Base-by-base conservation (phyloP, 345 rosid genomes). In the Durio zibethinus region DNA sequence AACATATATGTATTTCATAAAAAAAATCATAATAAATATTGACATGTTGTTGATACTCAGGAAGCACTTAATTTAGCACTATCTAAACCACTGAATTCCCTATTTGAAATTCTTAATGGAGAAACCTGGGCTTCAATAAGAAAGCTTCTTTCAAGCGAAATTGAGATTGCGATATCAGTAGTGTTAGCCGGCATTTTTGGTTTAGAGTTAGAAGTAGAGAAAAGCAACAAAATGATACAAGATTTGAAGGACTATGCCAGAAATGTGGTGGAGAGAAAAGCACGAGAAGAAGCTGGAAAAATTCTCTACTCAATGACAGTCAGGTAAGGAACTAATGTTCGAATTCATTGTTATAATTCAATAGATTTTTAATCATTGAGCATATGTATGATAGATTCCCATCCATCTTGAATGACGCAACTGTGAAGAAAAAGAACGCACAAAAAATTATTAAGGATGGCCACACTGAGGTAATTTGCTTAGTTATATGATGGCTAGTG, bases 231-330 rank as follows among this genome's bases (percentile, higher is more conserved):
- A 67, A 82, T 83, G 87, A 83, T 85, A 81, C 83, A 83, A 79
- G 85, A 85, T 66, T 76, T 91, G 65, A 82, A 84, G 77, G 79
- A 86, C 43, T 80, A 75, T 83, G 87, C 91, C 56, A 84, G 84
- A 79, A 82, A 84, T 77, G 33, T 91, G 56, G 92, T 89, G 72
- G 89, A 83, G 87, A 89, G 82, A 73, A 91, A 87, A 52, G 89
- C 93, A 38, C 89, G 85, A 83, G 91, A 91, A 83, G 90, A 86
- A 72, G 92, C 92, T 72, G 88, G 84, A 53, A 87, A 88, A 78
- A 84, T 89, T 84, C 77, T 89, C 69, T 85, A 86, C 64, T 83
- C 80, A 83, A 91, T 91, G 93, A 88, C 86, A 84, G 91, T 84
- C 78, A 85, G 90, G 96, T 89, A 69, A 62, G 61, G 35, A 65